Conservation (phyloP, 148 eudicot species). For the Camellia granthamiana region DNA sequence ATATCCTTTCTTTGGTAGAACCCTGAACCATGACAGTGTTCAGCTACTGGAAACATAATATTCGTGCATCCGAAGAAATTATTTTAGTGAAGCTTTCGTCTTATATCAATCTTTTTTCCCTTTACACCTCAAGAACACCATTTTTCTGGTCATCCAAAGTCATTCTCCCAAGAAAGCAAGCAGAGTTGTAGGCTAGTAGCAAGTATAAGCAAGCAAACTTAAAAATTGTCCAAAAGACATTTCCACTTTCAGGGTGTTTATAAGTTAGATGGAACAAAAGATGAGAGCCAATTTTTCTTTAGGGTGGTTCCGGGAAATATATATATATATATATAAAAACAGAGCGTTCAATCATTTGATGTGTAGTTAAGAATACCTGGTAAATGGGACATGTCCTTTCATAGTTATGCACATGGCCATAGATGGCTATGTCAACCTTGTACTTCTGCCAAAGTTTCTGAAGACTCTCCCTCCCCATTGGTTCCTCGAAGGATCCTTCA, state of each 20-base stretch:
- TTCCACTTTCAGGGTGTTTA: neutral
- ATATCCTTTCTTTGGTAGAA: neutral
- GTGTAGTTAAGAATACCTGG: constrained; percentile 45
- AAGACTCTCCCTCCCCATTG: constrained; percentile 95
- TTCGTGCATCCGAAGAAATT: neutral
- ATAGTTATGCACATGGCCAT: constrained; percentile 82
- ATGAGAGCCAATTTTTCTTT: neutral
- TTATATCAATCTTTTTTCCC: neutral
- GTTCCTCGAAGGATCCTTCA: constrained; percentile 78
- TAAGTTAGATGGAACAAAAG: neutral
- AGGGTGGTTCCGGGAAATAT: neutral
- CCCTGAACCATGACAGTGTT: neutral
- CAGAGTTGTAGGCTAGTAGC: neutral
- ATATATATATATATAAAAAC: neutral
- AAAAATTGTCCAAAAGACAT: neutral
- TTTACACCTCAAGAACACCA: neutral
- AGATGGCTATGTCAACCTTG: constrained; percentile 82
- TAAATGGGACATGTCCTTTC: constrained; percentile 94
- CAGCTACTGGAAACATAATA: neutral
- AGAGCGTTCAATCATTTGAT: neutral
- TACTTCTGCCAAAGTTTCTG: constrained; percentile 94
- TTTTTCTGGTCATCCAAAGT: neutral
- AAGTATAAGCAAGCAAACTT: neutral
- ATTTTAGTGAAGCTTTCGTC: neutral
- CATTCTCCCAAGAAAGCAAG: neutral